phyloP scores from a whole-genome alignment of 1,284 basidiomycete genomes.

The Fomitiporia mediterranea region DNA sequence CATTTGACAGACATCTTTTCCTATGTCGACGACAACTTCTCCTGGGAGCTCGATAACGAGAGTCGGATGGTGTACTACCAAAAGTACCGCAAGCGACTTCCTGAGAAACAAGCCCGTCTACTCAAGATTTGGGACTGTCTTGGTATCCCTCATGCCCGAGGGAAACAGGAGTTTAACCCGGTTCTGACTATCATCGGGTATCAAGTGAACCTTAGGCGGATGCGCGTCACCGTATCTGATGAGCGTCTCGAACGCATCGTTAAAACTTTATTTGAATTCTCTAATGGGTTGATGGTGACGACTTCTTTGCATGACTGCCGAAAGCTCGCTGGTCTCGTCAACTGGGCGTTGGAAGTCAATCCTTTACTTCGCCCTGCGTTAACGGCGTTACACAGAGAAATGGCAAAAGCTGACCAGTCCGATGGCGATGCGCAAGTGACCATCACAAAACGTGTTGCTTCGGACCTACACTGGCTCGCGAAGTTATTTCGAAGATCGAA shows the following conservation, averaged over 20 bases:
- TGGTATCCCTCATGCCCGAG: constrained; percentile 34
- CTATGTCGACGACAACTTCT: constrained; percentile 38
- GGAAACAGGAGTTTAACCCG: constrained; percentile 35
- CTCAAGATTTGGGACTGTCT: constrained; percentile 38
- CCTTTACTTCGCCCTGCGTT: constrained; percentile 29
- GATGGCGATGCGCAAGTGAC: neutral
- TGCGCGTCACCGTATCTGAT: constrained; percentile 30
- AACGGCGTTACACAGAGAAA: constrained; percentile 11
- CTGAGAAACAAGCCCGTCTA: constrained; percentile 30
- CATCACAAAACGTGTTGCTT: neutral
- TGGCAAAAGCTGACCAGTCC: neutral
- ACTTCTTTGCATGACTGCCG: constrained; percentile 23
- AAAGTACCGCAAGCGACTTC: constrained; percentile 29
- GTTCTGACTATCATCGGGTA: constrained; percentile 36
- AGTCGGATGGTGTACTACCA: constrained; percentile 27
- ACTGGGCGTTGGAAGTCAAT: constrained; percentile 32
- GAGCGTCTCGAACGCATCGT: constrained; percentile 21
- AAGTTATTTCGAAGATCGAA: constrained; percentile 9
- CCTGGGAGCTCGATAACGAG: constrained; percentile 24
- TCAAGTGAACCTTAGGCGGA: constrained; percentile 29
- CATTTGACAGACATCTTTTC: constrained; percentile 26
- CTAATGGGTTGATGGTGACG: neutral
- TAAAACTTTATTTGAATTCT: constrained; percentile 20
- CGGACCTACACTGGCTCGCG: constrained; percentile 12
- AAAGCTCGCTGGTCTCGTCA: constrained; percentile 29